Conservation (phyloP, 1,284 basidiomycete genomes). For the Cutaneotrichosporon sp. region DNA sequence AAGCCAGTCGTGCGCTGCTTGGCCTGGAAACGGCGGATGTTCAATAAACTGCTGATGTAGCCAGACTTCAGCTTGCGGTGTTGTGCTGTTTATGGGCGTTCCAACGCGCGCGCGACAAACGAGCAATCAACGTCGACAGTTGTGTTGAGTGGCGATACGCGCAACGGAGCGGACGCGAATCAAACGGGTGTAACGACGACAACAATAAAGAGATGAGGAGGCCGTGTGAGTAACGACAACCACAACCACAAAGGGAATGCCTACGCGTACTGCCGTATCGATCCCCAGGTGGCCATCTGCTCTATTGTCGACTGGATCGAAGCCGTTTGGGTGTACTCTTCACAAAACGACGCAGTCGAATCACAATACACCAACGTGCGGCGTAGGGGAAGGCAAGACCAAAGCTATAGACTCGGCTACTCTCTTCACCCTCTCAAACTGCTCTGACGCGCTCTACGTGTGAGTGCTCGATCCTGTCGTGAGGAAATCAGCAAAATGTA, state of each 20-base stretch:
- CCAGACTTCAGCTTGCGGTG: constrained; percentile 22
- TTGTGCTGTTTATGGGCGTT: constrained; percentile 6
- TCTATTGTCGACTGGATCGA: not conserved
- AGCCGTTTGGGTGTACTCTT: not conserved
- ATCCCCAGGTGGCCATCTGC: constrained; percentile 10
- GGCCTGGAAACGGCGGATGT: constrained; percentile 16
- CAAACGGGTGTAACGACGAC: not conserved
- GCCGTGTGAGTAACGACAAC: not conserved
- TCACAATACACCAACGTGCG: not conserved
- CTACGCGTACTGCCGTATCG: constrained; percentile 18
- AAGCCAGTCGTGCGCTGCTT: constrained; percentile 28
- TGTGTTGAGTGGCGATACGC: not conserved
- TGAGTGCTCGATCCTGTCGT: no score
- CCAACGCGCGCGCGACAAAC: not conserved
- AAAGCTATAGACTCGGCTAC: not conserved
- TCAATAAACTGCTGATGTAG: constrained; percentile 18
- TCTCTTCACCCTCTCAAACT: not conserved
- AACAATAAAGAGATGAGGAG: not conserved
- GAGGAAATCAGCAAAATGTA: no score
- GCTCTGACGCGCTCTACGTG: no score
- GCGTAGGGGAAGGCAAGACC: not conserved
- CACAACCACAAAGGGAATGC: constrained; percentile 9
- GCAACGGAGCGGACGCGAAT: not conserved
- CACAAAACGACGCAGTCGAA: no score
- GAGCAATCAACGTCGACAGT: not conserved